Evolutionary conservation across 2,329 filamentous ascomycete species (phyloP).

Genomic region (Orbilia ellipsospora): DNA sequence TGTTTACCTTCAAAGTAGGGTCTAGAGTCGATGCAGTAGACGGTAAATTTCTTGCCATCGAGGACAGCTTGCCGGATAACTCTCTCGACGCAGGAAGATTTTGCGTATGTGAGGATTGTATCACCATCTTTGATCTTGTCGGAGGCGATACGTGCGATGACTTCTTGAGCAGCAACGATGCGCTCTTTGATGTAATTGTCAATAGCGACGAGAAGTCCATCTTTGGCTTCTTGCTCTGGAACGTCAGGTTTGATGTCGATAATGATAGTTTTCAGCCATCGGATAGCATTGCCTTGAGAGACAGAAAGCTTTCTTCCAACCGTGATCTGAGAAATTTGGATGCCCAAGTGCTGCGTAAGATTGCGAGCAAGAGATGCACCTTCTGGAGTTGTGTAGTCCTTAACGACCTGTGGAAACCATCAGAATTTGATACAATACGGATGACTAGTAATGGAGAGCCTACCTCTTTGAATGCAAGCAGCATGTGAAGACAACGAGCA

Average conservation of each 20-base stretch:
- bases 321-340: constrained; percentile 93
- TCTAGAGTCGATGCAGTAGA: constrained; percentile 83
- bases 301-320: constrained; percentile 96
- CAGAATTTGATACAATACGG: constrained; percentile 14
- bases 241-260: constrained; percentile 88
- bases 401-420: constrained; percentile 74
- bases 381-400: constrained; percentile 88
- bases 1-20: constrained; percentile 77
- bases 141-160: constrained; percentile 81
- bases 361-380: constrained; percentile 88
- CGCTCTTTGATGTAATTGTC: constrained; percentile 91
- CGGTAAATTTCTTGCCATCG: constrained; percentile 79
- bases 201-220: constrained; percentile 79
- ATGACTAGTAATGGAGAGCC: constrained; percentile 56
- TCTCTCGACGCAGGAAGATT: constrained; percentile 85
- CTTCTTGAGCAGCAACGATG: constrained; percentile 84
- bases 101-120: constrained; percentile 85
- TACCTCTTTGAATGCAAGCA: constrained; percentile 89
- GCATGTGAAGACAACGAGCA: constrained; percentile 84
- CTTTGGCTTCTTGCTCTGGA: constrained; percentile 83
- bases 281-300: constrained; percentile 95
- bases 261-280: constrained; percentile 92
- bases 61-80: constrained; percentile 78
- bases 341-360: constrained; percentile 89
- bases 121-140: constrained; percentile 82